Percentiles rank a stretch among this genome's conserved stretches.
Evolutionary conservation across 208 protist species (phyloP).

Genomic region (Acanthamoeba lugdunensis): DNA sequence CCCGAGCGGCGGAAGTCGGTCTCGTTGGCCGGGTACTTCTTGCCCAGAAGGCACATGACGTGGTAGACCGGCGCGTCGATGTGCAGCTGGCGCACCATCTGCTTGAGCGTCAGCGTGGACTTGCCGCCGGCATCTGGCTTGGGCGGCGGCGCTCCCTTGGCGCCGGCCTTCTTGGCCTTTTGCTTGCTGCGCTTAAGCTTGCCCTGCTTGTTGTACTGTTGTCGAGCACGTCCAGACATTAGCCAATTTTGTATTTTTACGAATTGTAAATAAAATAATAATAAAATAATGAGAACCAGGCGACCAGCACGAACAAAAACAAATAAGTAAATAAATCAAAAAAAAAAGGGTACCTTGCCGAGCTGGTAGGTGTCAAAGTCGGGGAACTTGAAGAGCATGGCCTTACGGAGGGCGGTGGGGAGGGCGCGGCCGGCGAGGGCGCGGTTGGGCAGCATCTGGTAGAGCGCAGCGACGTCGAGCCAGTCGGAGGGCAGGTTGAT

Average conservation of each 20-base stretch:
- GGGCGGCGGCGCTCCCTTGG: slow-evolving; percentile 67
- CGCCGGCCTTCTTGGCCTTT: slow-evolving; percentile 82
- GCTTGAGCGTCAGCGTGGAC: slow-evolving; percentile 83
- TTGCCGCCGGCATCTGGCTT: neutral
- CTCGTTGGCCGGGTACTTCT: slow-evolving; percentile 91
- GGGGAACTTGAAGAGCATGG: slow-evolving; percentile 90
- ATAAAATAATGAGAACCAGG: too few species aligned
- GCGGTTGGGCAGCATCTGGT: slow-evolving; percentile 64
- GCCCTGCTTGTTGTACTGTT: slow-evolving; percentile 91
- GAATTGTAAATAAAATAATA: neutral
- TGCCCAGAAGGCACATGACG: slow-evolving; percentile 93
- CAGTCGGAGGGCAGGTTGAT: slow-evolving; percentile 93
- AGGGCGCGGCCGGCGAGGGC: slow-evolving; percentile 77
- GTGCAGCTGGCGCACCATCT: slow-evolving; percentile 84
- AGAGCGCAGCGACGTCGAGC: slow-evolving; percentile 92
- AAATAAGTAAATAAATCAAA: neutral
- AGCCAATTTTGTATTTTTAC: too few species aligned
- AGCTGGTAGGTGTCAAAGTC: slow-evolving; percentile 93
- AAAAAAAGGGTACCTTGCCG: slow-evolving; percentile 85
- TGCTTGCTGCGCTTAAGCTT: slow-evolving; percentile 83
- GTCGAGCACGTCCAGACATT: neutral
- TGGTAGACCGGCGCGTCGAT: slow-evolving; percentile 89
- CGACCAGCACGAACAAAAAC: neutral
- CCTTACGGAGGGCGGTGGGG: slow-evolving; percentile 90
- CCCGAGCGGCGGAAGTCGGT: slow-evolving; percentile 85